Evolutionary conservation across 768 basidiomycete genomes (phyloP), one percentile per base, ranked within the genome.

Genomic region (Lentinus tigrinus): DNA sequence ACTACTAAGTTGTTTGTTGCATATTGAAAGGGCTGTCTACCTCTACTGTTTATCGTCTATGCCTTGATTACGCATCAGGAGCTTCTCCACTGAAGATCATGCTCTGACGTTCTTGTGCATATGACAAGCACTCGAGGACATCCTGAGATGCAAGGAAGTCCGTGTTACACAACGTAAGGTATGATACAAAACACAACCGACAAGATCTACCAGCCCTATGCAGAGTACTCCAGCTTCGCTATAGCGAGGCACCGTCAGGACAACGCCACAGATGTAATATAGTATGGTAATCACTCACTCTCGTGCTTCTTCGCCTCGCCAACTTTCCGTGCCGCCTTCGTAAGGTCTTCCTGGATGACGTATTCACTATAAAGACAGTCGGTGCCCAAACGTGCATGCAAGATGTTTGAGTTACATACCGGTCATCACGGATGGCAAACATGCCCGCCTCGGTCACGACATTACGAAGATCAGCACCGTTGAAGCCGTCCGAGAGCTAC

Each of bases 231-330:
- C 63, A 78, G 67, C 53, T 78, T 78, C 61, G 75, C 77, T 78
- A 62, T 31, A 37, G 16, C 28, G n/a, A 28, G 9, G 40, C 11
- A 31, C 16, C 1, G 36, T 62, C 13, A 70, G 43, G 39, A 50
- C 16, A 9, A n/a, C 3, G 16, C 14, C 24, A 26, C 13, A 21
- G 2, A n/a, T 50, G 52, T 34, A 40, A 3, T 2, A 42, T n/a
- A n/a, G n/a, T n/a, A 43, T 8, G 28, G 1, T 23, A 24, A 17
- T n/a, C 14, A 78, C 91, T 76, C 69, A 92, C 92, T 92, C 78
- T 98, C 95, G 67, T 97, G 95, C 73, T 98, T 98, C 86, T 98
- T 98, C 16, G 94, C 92, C 67, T 98, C 96, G 40, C 87, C 85
- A 19, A 98, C 88, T 72, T 99, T 99, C 63, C 97, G 81, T 39